These are phyloP conservation scores for Rubus idaeus DNA, from an alignment of 306 rosid species.

Conservation along the genomic window DNA sequence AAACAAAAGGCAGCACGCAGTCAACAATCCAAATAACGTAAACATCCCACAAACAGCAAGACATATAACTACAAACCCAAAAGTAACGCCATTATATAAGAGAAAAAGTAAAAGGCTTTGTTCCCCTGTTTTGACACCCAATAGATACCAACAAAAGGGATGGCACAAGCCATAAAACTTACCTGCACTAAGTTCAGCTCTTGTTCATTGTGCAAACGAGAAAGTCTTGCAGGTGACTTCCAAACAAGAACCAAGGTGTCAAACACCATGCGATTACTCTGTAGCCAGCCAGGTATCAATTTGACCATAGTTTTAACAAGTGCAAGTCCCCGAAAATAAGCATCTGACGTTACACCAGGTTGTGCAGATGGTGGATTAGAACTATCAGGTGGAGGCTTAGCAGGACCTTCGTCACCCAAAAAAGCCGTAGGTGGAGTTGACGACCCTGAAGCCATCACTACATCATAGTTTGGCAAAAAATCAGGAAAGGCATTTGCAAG, in stretches of 20 bases:
- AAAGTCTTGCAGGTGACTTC: constrained; percentile 89
- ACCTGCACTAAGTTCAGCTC: constrained; percentile 93
- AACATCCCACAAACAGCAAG: background rate
- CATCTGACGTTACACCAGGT: constrained; percentile 58
- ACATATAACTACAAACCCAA: background rate
- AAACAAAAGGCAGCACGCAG: background rate
- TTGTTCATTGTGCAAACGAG: constrained; percentile 89
- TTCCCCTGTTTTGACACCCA: background rate
- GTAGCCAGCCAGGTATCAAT: constrained; percentile 91
- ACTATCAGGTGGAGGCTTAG: constrained; percentile 53
- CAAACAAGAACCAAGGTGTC: constrained; percentile 86
- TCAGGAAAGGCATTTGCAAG: constrained; percentile 87
- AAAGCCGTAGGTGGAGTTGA: constrained; percentile 53
- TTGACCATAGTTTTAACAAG: constrained; percentile 87
- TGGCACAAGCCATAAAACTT: constrained; percentile 30
- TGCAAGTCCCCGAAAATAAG: constrained; percentile 92
- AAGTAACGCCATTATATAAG: background rate
- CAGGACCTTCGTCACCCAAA: constrained; percentile 69
- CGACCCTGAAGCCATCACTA: constrained; percentile 53
- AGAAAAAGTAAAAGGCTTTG: background rate
- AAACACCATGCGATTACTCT: constrained; percentile 76
- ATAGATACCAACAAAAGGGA: constrained; percentile 15
- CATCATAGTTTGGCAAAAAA: constrained; percentile 65
- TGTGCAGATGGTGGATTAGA: constrained; percentile 50
- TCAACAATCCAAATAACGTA: background rate